Base-by-base conservation (phyloP, 2,329 filamentous ascomycete species). In the Acrocalymma vagum region DNA sequence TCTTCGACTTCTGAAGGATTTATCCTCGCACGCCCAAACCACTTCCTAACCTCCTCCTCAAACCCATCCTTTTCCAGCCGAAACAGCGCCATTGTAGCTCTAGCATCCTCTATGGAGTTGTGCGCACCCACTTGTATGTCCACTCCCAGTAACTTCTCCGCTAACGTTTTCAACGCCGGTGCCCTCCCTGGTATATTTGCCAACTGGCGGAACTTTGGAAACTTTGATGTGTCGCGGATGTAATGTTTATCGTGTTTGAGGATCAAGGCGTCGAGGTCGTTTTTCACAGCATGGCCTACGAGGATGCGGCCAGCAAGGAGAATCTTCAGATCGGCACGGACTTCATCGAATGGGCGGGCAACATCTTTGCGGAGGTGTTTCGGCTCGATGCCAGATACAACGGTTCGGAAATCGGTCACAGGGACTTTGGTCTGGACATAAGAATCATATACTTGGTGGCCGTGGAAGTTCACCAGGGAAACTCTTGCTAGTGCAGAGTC, bases 381-480 rank as follows among this genome's bases (percentile, higher is more conserved):
- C 1, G 87, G 80, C 34, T 83, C 81, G 46, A 99, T 87, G 6
- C 94, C 94, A 48, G 88, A 95, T 26, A 96, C 86, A 46, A 80
- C 76, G 3, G 92, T 97, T 48, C 94, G 83, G 87, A 92, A 99
- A 70, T 99, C 89, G 10, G 88, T 91, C 2, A 99, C 89, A 39
- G 75, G 77, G 61, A 91, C 85, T 44, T 84, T 83, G 1, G 90
- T 88, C 38, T 82, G 81, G 8, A 97, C 94, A 63, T 88, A 97
- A 9, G 89, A 93, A 74, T 99, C 94, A 78, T 97, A 96, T 29
- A 99, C 76, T 69, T 96, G 90, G 18, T 87, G 82, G 13, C 92
- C 92, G 65, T 96, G 90, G 70, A 92, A 99, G 70, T 97, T 95
- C 55, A 96, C 92, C 11, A 95, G 76, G 63, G 89, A 95, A 39